Evolutionary conservation across 306 rosid genomes (phyloP).

Genomic region (Lithocarpus polystachyus): DNA sequence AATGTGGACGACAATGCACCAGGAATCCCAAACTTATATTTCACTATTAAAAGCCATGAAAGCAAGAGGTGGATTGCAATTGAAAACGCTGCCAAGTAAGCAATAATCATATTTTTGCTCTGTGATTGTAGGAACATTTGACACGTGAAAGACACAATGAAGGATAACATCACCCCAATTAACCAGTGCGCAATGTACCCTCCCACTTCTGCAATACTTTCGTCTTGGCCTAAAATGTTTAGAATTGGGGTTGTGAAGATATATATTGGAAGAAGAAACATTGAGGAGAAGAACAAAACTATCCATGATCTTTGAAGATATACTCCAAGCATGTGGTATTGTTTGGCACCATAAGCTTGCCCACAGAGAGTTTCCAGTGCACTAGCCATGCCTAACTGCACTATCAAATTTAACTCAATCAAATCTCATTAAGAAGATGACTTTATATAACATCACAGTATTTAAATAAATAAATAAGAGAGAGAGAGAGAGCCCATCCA

Average conservation of each 20-base stretch:
- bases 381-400: slow-evolving; percentile 72
- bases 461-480: too few relatives aligned
- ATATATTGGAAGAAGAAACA: slow-evolving; percentile 24
- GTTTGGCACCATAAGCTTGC: slow-evolving; percentile 64
- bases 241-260: slow-evolving; percentile 50
- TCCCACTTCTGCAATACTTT: slow-evolving; percentile 31
- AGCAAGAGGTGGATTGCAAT: slow-evolving; percentile 31
- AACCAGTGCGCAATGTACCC: slow-evolving; percentile 57
- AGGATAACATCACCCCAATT: slow-evolving; percentile 40
- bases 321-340: slow-evolving; percentile 55
- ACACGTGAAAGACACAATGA: slow-evolving; percentile 44
- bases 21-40: slow-evolving; percentile 45
- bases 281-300: slow-evolving; percentile 34
- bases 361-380: slow-evolving; percentile 68
- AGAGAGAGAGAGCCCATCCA: too few relatives aligned
- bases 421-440: too few relatives aligned
- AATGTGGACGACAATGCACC: slow-evolving; percentile 52
- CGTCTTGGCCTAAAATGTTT: slow-evolving; percentile 46
- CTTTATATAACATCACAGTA: too few relatives aligned
- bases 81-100: slow-evolving; percentile 50
- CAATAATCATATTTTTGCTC: slow-evolving; percentile 54
- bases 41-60: slow-evolving; percentile 59
- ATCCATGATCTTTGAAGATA: slow-evolving; percentile 74
- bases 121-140: slow-evolving; percentile 66
- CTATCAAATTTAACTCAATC: neutral